Evolutionary conservation across 1,139 yeast species (phyloP), one percentile per base, ranked within the genome.

Genomic region (Candida dubliniensis): DNA sequence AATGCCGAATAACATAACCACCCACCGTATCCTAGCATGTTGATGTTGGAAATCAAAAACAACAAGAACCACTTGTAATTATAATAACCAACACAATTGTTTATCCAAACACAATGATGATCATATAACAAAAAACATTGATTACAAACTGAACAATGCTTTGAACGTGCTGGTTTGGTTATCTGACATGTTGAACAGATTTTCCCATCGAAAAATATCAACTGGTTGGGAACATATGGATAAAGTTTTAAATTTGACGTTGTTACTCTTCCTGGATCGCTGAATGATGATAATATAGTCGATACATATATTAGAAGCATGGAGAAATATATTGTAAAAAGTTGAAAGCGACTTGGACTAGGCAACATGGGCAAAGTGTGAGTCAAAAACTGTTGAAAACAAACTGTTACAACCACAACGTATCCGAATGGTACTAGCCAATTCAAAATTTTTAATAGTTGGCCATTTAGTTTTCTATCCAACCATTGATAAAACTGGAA

Each of bases 41-140:
- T 61, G 32, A 77, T 60, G 49, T 87, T 84, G 31, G 82, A 67
- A 0, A 74, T 31, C 37, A 93, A 64, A 56, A 84, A 91, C 8
- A 66, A 49, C 42, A 87, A 55, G 58, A 93, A 93, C 76, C 82
- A 87, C 37, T 77, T 69, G 63, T 81, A 87, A 58, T 93, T 93
- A 41, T 79, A 73, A 55, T 76, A 76, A 0, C 97, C 98, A 29
- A 93, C 31, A 63, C 98, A 93, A 58, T 87, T 90, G 65, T 91
- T 91, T 46, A 91, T 67, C 96, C 97, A 93, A n/a, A 89, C 65
- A 59, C 99, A 93, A 64, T 93, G 98, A 60, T 93, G 99, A 60
- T 93, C 99, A 54, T 77, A 81, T 48, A 85, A 59, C 31, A 83
- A 67, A 4, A 85, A 71, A 60, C 99, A 93, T 24, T 63, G 55